phyloP scores from a whole-genome alignment of 495 filamentous ascomycete species.

The Penicillium turbatum region DNA sequence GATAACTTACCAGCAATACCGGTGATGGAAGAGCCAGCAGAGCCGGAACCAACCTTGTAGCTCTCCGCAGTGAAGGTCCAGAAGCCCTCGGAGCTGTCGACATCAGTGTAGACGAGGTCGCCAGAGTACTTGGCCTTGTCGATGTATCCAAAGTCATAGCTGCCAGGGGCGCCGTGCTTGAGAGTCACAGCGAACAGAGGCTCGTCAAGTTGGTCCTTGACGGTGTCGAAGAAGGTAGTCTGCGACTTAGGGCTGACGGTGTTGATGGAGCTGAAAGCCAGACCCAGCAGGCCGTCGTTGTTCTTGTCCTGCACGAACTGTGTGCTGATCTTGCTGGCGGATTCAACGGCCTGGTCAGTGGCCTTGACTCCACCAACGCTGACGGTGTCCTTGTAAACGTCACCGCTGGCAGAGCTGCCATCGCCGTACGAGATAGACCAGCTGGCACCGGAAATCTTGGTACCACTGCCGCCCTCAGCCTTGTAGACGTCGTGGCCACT shows the following conservation, averaged over 20 bases:
- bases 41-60: constrained; percentile 53
- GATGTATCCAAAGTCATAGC: constrained; percentile 73
- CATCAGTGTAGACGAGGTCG: constrained; percentile 54
- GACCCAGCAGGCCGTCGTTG: constrained; percentile 68
- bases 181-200: constrained; percentile 67
- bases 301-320: constrained; percentile 55
- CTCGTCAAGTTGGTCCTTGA: constrained; percentile 50
- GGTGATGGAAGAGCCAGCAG: constrained; percentile 23
- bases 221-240: constrained; percentile 73
- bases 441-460: constrained; percentile 47
- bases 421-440: constrained; percentile 76
- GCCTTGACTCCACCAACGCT: constrained; percentile 62
- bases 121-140: constrained; percentile 60
- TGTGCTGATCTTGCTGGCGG: constrained; percentile 55
- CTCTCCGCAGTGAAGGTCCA: constrained; percentile 65
- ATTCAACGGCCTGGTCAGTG: constrained; percentile 62
- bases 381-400: constrained; percentile 68
- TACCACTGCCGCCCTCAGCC: constrained; percentile 43
- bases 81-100: constrained; percentile 59
- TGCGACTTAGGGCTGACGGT: constrained; percentile 56
- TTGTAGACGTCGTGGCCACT: constrained; percentile 61
- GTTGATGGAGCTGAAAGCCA: constrained; percentile 69
- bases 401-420: constrained; percentile 57
- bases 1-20: constrained; percentile 37
- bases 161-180: constrained; percentile 59